Evolutionary conservation across 2,329 filamentous ascomycete species (phyloP), one percentile per base, ranked within the genome.

Genomic region (Claviceps arundinis): DNA sequence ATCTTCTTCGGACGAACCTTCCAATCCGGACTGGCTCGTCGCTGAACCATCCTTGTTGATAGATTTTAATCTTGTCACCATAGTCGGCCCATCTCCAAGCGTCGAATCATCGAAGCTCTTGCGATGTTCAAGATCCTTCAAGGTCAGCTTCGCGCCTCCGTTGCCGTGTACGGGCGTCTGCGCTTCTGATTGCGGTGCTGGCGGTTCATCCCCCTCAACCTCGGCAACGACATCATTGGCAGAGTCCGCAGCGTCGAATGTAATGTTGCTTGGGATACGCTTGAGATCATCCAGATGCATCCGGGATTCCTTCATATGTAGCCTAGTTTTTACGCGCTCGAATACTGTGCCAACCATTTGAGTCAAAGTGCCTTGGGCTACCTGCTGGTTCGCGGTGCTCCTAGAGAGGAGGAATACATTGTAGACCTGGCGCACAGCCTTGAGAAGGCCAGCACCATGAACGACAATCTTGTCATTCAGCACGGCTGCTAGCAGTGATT

Each of bases 311-410:
- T 95, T 96, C 73, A 89, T 82, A 54, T 90, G 84, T 56, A 98
- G 72, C 50, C 93, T 79, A 1, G 80, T 80, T 71, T 93, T 94
- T 57, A 98, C 91, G 56, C 93, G 77, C 68, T 98, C 93, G 62
- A 98, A 98, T 3, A 98, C 93, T 1, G 91, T 97, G 58, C 91
- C 90, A 41, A 97, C 89, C 93, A 98, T 98, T 70, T 98, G 93
- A 3, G 91, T 95, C 62, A 98, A 73, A 4, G 93, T 96, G 2
- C 93, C 93, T 67, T 98, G 94, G 1, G 94, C 94, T 48, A 97
- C 88, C 67, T 95, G 90, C 72, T 98, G 93, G 65, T 97, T 98
- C 52, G 89, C 82, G 57, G 85, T 94, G 57, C 85, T 95, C 64
- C 93, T 89, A 58, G 91, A 97, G 49, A 97, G 81, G 55, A 98